Conservation (phyloP, 495 filamentous ascomycete genomes). For the Lasiosphaeria hispida region DNA sequence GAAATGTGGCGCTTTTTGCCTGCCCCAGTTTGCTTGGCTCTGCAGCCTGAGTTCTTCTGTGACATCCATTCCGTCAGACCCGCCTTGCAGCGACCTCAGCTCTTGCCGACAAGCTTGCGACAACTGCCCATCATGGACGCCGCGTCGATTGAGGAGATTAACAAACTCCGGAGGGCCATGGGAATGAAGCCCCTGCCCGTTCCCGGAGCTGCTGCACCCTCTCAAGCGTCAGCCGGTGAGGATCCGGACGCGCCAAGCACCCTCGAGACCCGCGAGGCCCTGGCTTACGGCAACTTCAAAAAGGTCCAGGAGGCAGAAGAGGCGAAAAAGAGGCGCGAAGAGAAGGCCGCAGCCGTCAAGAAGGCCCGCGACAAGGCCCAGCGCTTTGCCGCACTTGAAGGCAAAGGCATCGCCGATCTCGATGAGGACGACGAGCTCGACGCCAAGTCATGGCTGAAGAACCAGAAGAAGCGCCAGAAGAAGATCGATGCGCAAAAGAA, state of each 20-base stretch:
- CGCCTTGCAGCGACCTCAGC: not conserved
- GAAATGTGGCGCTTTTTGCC: not conserved
- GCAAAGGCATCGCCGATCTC: constrained; percentile 74
- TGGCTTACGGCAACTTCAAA: constrained; percentile 62
- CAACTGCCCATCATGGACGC: constrained; percentile 60
- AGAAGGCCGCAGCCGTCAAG: constrained; percentile 75
- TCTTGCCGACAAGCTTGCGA: not conserved
- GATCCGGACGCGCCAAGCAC: constrained; percentile 72
- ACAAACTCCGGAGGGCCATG: constrained; percentile 84
- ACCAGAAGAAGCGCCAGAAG: constrained; percentile 87
- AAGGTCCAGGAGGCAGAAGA: constrained; percentile 52
- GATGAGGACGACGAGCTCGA: constrained; percentile 68
- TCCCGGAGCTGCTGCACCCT: constrained; percentile 52
- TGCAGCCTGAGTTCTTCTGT: not conserved
- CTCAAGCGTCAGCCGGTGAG: constrained; percentile 32
- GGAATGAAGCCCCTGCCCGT: constrained; percentile 90
- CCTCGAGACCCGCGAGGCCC: constrained; percentile 74
- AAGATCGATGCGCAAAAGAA: constrained; percentile 77
- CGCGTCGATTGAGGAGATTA: constrained; percentile 88
- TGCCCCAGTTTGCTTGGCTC: not conserved
- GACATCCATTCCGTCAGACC: not conserved
- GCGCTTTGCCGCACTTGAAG: constrained; percentile 69
- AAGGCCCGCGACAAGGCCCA: constrained; percentile 82
- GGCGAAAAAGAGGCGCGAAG: constrained; percentile 75
- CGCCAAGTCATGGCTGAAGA: constrained; percentile 78